These are phyloP conservation scores for Fusarium solani-melongenae DNA, from an alignment of 2,329 filamentous ascomycete genomes.

Conservation along the genomic window DNA sequence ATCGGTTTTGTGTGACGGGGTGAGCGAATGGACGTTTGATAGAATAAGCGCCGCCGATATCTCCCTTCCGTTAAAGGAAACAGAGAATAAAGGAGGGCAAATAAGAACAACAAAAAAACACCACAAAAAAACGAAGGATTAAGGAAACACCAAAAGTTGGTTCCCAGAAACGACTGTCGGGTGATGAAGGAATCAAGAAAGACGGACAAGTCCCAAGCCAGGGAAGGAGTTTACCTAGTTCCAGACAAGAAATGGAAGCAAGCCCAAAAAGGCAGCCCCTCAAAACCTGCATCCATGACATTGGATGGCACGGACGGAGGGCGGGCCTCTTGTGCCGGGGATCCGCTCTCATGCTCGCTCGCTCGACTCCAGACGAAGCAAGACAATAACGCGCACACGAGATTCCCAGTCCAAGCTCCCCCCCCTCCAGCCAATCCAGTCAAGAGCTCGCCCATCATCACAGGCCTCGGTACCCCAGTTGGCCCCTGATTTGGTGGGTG, in stretches of 20 bases:
- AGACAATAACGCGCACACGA: slow-evolving; percentile 2
- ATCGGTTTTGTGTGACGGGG: slow-evolving; percentile 24
- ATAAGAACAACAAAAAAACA: slow-evolving; percentile 14
- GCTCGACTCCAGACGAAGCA: not conserved
- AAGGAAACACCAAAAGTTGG: slow-evolving; percentile 21
- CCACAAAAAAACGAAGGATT: slow-evolving; percentile 29
- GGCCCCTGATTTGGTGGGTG: slow-evolving; percentile 5
- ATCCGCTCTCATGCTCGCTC: not conserved
- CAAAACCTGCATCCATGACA: not conserved
- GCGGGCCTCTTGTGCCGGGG: not conserved
- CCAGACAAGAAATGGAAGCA: slow-evolving; percentile 1
- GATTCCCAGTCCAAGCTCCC: not conserved
- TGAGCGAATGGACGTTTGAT: slow-evolving; percentile 31
- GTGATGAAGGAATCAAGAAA: slow-evolving; percentile 10
- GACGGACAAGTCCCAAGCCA: not conserved
- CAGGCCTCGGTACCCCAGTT: not conserved
- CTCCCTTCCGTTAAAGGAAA: slow-evolving; percentile 5
- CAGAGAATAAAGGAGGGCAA: slow-evolving; percentile 1
- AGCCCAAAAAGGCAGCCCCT: not conserved
- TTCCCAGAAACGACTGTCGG: slow-evolving; percentile 32
- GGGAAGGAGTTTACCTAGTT: not conserved
- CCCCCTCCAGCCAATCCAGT: not conserved
- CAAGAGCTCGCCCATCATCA: not conserved
- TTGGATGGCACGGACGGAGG: not conserved
- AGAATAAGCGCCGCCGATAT: slow-evolving; percentile 15